Base-by-base conservation (phyloP, 345 rosid species). In the Syzygium aqueum region DNA sequence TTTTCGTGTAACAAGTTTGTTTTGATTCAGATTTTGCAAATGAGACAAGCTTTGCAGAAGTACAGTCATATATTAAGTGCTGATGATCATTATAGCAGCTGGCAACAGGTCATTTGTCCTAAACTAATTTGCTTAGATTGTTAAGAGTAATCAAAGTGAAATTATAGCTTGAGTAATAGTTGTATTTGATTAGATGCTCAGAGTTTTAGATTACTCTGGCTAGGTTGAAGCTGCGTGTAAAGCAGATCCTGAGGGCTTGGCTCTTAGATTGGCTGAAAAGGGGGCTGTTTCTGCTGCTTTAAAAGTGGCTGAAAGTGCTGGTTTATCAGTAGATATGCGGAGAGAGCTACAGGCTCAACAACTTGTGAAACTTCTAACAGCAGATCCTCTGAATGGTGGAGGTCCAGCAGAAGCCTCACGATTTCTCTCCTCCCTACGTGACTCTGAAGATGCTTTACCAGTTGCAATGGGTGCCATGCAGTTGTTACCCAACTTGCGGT, bases 331-430 rank as follows among this genome's bases (percentile, higher is more conserved):
- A 91, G 96, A 95, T 90, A 88, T 97, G 92, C 93, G 98, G 90
- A 94, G 99, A 91, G 99, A 97, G 91, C 92, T 97, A 87, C 98
- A 96, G 91, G 97, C 98, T 87, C 93, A 98, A 85, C 99, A 97
- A 84, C 99, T 97, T 90, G 99, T 97, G 92, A 97, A 96, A 91
- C 99, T 96, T 94, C 95, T 97, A 52, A 97, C 97, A 83, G 95
- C 97, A 84, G 99, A 97, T 87, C 99, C 99, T 87, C 97, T 97
- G 88, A 97, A 90, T 89, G 99, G 99, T 54, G 99, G 99, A 87
- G 99, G 99, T 90, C 99, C 99, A 88, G 97, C 99, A 27, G 99
- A 97, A 95, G 99, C 99, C 57, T 97, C 99, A 67, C 96, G 99
- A 73, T 97, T 97, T 92, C 93, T 97, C 17, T 96, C 99, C 46